phyloP scores from a whole-genome alignment of 306 rosid genomes.

The Casuarina cunninghamiana region DNA sequence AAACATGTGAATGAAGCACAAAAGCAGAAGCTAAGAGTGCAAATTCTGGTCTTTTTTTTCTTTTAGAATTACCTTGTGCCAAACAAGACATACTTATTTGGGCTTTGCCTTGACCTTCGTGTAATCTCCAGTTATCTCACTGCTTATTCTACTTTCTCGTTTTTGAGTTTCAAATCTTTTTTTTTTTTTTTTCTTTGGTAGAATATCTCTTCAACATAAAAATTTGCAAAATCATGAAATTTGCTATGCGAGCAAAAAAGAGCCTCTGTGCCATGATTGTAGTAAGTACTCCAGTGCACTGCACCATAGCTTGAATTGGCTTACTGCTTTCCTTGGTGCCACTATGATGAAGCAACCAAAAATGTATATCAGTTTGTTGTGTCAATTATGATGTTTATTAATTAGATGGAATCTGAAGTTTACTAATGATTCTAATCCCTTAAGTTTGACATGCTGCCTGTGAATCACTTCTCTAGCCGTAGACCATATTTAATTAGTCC shows the following conservation, averaged over 20 bases:
- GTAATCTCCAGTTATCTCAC: not conserved
- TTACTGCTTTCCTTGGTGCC: not conserved
- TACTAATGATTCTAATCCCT: not conserved
- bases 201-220: not conserved
- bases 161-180: not conserved
- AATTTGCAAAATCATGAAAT: not conserved
- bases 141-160: not conserved
- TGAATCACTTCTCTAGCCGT: not conserved
- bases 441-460: slow-evolving; percentile 3
- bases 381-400: not conserved
- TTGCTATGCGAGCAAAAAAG: slow-evolving; percentile 1
- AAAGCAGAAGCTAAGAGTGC: not conserved
- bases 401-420: not conserved
- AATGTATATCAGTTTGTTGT: not conserved
- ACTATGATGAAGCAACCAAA: not conserved
- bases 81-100: not conserved
- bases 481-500: not conserved
- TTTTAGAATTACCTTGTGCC: not conserved
- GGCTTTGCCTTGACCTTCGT: not conserved
- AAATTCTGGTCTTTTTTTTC: not conserved
- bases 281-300: not conserved
- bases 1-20: not conserved
- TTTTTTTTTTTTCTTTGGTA: not conserved
- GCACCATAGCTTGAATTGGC: not conserved
- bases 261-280: not conserved